Evolutionary conservation across 257 asterid species (phyloP).

Genomic region (Penstemon davidsonii): DNA sequence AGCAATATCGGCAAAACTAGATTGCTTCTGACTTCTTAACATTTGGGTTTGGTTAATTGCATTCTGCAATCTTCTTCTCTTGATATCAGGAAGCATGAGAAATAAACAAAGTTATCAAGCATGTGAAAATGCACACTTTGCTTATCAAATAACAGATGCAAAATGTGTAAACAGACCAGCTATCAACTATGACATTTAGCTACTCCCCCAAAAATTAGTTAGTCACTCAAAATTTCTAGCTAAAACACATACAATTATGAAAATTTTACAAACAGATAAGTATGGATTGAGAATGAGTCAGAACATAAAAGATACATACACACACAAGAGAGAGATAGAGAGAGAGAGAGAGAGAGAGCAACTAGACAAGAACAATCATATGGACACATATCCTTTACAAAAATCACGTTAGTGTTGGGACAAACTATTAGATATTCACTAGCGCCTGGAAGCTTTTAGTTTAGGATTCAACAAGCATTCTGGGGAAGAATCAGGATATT

Average conservation of each 20-base stretch:
- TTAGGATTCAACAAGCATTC: neutral
- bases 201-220: neutral
- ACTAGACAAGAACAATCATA: neutral
- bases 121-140: neutral
- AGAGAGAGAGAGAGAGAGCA: neutral
- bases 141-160: slow-evolving; percentile 3
- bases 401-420: neutral
- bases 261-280: neutral
- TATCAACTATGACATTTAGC: neutral
- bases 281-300: neutral
- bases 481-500: neutral
- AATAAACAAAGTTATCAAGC: neutral
- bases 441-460: neutral
- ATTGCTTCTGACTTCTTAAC: slow-evolving; percentile 10
- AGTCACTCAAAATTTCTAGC: neutral
- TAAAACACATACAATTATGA: neutral
- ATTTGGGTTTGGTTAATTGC: neutral
- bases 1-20: neutral
- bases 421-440: neutral
- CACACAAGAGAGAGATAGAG: no score
- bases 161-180: neutral
- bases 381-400: neutral
- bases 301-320: neutral
- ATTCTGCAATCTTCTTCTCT: slow-evolving; percentile 9
- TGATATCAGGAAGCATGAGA: neutral